Evolutionary conservation across 345 rosid genomes (phyloP).

Genomic region (Lagerstroemia speciosa): DNA sequence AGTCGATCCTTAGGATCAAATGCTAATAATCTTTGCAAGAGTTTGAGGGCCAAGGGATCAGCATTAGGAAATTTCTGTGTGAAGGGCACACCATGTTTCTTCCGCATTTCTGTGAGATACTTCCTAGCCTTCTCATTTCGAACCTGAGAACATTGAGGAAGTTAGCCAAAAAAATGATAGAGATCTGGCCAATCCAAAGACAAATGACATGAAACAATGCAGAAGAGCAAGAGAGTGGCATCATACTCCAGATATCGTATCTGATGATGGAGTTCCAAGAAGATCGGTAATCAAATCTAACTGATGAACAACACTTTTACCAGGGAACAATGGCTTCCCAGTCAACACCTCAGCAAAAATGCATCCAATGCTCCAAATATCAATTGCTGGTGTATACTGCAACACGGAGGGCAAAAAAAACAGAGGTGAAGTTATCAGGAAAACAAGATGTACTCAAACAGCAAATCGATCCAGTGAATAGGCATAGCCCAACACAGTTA

Average conservation of each 20-base stretch:
- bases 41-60: constrained; percentile 64
- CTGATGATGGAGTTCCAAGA: constrained; percentile 76
- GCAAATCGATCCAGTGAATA: constrained; percentile 24
- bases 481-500: constrained; percentile 58
- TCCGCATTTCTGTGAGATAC: constrained; percentile 77
- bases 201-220: background rate
- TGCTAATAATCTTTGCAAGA: constrained; percentile 75
- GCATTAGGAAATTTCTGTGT: constrained; percentile 74
- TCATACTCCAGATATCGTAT: constrained; percentile 74
- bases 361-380: constrained; percentile 96
- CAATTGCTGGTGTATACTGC: constrained; percentile 99
- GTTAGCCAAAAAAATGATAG: background rate
- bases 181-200: background rate
- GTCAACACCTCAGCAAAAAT: constrained; percentile 90
- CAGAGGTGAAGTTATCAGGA: background rate
- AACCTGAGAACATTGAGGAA: constrained; percentile 39
- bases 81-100: constrained; percentile 55
- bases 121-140: constrained; percentile 93
- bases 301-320: constrained; percentile 93
- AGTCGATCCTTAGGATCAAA: constrained; percentile 96
- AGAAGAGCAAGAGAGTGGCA: constrained; percentile 6
- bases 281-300: too few relatives aligned
- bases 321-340: constrained; percentile 97
- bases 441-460: background rate
- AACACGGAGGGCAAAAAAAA: constrained; percentile 7